Evolutionary conservation across 2,329 filamentous ascomycete genomes (phyloP).

Genomic region (Sclerotinia minor): DNA sequence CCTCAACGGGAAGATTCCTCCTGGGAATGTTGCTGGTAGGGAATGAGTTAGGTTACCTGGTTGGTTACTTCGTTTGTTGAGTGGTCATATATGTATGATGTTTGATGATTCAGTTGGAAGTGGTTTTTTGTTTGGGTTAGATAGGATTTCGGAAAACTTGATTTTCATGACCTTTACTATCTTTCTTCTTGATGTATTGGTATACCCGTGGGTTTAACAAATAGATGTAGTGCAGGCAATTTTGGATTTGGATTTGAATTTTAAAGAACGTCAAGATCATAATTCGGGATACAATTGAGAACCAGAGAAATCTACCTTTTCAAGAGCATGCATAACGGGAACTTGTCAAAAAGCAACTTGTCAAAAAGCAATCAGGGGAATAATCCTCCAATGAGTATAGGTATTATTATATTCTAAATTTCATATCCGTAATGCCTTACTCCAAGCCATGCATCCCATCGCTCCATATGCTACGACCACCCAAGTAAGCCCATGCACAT

Average conservation of each 20-base stretch:
- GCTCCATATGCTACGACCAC: not conserved
- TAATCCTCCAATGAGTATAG: not conserved
- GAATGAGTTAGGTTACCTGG: slow-evolving; percentile 29
- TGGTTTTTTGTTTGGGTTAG: not conserved
- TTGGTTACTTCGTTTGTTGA: not conserved
- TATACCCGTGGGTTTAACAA: not conserved
- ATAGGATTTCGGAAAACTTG: not conserved
- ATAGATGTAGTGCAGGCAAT: not conserved
- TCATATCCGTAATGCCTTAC: slow-evolving; percentile 1
- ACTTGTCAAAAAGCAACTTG: not conserved
- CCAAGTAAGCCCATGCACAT: not conserved
- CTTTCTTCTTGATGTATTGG: not conserved
- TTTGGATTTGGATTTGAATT: not conserved
- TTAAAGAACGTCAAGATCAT: too few species aligned
- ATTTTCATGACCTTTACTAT: not conserved
- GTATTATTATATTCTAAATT: slow-evolving; percentile 26
- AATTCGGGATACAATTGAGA: too few species aligned
- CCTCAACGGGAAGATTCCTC: slow-evolving; percentile 55
- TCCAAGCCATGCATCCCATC: slow-evolving; percentile 7
- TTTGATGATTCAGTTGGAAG: not conserved
- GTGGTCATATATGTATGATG: too few species aligned
- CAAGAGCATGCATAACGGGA: not conserved
- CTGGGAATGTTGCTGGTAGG: slow-evolving; percentile 6
- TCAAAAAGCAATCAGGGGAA: not conserved
- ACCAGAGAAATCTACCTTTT: not conserved